Percentiles rank a stretch among this genome's conserved stretches.
Evolutionary conservation across 2,329 filamentous ascomycete genomes (phyloP).

Genomic region (Hirsutella rhossiliensis): DNA sequence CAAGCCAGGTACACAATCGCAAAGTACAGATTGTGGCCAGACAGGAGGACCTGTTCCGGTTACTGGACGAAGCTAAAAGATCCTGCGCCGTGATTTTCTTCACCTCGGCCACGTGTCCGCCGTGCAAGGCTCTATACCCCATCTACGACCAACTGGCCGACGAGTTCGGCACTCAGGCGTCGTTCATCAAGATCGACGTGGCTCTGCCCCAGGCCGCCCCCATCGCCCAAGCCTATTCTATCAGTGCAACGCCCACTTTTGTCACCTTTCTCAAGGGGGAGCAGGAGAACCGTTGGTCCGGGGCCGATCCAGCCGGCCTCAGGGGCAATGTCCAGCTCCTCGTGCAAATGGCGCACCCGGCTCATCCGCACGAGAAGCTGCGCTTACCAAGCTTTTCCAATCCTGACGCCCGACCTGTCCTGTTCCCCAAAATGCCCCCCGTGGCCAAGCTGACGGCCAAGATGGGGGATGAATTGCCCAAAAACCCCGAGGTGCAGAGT

Average conservation of each 20-base stretch:
- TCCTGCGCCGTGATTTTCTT: conserved; percentile 82
- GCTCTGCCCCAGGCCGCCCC: conserved; percentile 50
- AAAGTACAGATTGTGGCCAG: conserved; percentile 49
- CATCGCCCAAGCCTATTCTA: conserved; percentile 51
- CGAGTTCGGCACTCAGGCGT: conserved; percentile 54
- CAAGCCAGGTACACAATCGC: conserved; percentile 1
- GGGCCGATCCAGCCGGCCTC: conserved; percentile 57
- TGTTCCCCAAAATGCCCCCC: conserved; percentile 69
- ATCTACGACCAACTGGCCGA: conserved; percentile 68
- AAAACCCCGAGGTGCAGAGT: conserved; percentile 46
- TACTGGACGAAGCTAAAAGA: conserved; percentile 44
- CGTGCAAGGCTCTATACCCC: conserved; percentile 76
- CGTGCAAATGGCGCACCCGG: conserved; percentile 60
- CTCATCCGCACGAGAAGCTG: conserved; percentile 64
- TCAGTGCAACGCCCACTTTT: conserved; percentile 78
- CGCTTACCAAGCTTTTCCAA: conserved; percentile 58
- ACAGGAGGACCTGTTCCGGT: conserved; percentile 14
- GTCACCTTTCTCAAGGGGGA: conserved; percentile 69
- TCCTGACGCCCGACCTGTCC: conserved; percentile 50
- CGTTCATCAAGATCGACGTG: conserved; percentile 76
- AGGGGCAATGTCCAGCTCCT: conserved; percentile 62
- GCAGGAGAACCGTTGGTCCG: conserved; percentile 70
- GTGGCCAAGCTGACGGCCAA: conserved; percentile 72
- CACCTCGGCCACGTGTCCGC: conserved; percentile 75
- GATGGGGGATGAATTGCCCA: conserved; percentile 48